Conservation (phyloP, 495 filamentous ascomycete species). For the Emericellopsis terricola region DNA sequence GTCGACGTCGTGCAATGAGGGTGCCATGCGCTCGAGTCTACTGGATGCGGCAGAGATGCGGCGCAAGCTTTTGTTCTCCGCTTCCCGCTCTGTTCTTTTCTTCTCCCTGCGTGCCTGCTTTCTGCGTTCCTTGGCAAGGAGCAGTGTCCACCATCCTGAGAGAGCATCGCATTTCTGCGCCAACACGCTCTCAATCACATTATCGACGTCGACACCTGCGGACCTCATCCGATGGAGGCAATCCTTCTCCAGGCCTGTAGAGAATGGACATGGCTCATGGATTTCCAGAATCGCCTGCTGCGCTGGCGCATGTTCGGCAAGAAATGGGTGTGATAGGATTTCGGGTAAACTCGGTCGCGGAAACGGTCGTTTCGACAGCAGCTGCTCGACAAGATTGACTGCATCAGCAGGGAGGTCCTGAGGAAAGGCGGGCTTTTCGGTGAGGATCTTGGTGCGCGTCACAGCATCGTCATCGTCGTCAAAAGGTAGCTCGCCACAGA, state of each 20-base stretch:
- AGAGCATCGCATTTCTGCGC: conserved; percentile 75
- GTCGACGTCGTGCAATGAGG: conserved; percentile 53
- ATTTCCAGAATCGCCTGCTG: conserved; percentile 83
- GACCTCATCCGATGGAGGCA: conserved; percentile 86
- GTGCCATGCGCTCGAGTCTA: conserved; percentile 60
- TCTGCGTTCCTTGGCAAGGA: conserved; percentile 90
- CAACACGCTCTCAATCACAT: conserved; percentile 84
- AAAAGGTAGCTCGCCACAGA: conserved; percentile 86
- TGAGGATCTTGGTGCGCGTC: conserved; percentile 72
- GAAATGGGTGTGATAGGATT: conserved; percentile 74
- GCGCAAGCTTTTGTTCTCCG: conserved; percentile 60
- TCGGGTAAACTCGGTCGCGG: conserved; percentile 73
- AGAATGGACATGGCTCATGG: conserved; percentile 68
- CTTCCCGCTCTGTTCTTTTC: conserved; percentile 70
- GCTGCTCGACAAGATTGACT: conserved; percentile 48
- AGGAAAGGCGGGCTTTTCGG: conserved; percentile 67
- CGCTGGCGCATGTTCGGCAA: conserved; percentile 70
- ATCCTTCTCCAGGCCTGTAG: conserved; percentile 76
- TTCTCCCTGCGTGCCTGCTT: conserved; percentile 71
- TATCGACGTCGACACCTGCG: conserved; percentile 85
- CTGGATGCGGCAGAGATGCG: conserved; percentile 76
- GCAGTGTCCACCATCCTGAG: conserved; percentile 89
- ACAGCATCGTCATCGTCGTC: conserved; percentile 82
- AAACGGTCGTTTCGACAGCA: conserved; percentile 79
- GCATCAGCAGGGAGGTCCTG: conserved; percentile 64